A percentile compares a stretch with the other conserved stretches of the same genome.
Conservation (phyloP, 352 stramenopile genomes). For the Phytophthora pseudosyringae region DNA sequence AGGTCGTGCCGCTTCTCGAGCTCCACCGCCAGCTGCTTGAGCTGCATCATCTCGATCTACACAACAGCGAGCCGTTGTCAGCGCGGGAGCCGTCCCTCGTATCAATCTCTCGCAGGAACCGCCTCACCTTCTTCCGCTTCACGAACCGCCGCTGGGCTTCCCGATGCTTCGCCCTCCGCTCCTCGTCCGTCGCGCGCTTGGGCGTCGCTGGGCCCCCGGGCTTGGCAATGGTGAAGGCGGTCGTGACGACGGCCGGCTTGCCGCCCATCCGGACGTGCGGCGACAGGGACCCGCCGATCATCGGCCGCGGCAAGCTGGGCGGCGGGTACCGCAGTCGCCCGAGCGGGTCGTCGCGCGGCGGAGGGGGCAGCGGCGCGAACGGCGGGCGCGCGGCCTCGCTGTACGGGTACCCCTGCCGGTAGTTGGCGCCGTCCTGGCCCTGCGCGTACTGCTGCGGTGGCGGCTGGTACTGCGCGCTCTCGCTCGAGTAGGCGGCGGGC, state of each 20-base stretch:
- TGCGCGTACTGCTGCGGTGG: slow-evolving; percentile 16
- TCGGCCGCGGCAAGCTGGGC: slow-evolving; percentile 29
- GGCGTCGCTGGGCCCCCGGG: slow-evolving; percentile 5
- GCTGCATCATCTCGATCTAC: slow-evolving; percentile 45
- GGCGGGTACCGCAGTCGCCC: slow-evolving; percentile 26
- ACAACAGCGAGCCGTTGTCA: slow-evolving; percentile 11
- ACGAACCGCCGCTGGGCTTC: slow-evolving; percentile 60
- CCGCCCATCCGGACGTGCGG: slow-evolving; percentile 19
- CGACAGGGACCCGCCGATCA: slow-evolving; percentile 28
- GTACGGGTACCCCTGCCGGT: slow-evolving; percentile 28
- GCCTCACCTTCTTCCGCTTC: slow-evolving; percentile 56
- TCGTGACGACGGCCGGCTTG: slow-evolving; percentile 21
- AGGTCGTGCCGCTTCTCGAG: slow-evolving; percentile 44
- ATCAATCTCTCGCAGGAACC: background rate
- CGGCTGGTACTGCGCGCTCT: slow-evolving; percentile 19
- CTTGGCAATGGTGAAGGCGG: slow-evolving; percentile 19
- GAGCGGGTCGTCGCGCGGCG: slow-evolving; percentile 22
- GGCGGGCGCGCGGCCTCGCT: slow-evolving; percentile 17
- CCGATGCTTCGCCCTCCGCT: slow-evolving; percentile 59
- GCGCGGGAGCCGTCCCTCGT: background rate
- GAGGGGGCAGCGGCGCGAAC: slow-evolving; percentile 36
- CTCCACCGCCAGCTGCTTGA: slow-evolving; percentile 40
- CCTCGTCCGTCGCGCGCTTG: slow-evolving; percentile 50
- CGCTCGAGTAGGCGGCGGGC: slow-evolving; percentile 16
- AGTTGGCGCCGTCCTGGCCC: slow-evolving; percentile 26